phyloP scores from a whole-genome alignment of 257 asterid species.

The Leptodermis oblonga region DNA sequence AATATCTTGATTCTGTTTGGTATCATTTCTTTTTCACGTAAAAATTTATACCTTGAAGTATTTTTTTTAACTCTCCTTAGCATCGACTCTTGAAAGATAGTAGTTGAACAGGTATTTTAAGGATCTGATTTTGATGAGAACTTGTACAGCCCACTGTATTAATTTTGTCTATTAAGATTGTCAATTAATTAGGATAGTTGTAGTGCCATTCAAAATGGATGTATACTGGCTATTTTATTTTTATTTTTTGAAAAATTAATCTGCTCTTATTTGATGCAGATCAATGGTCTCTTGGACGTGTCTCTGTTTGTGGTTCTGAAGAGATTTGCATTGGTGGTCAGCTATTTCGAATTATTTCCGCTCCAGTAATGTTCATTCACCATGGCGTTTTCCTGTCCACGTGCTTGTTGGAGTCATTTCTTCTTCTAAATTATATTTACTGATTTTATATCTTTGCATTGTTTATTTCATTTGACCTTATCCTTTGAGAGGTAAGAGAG shows the following conservation, averaged over 20 bases:
- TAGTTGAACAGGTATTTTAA: background rate
- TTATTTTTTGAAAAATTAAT: conserved; percentile 11
- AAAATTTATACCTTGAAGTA: background rate
- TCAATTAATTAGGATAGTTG: background rate
- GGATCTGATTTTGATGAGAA: background rate
- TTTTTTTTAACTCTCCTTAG: background rate
- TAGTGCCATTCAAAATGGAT: background rate
- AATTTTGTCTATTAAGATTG: background rate
- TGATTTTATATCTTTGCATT: background rate
- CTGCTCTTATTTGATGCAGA: conserved; percentile 40
- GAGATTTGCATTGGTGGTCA: conserved; percentile 84
- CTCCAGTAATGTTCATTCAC: conserved; percentile 53
- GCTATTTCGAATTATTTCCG: conserved; percentile 62
- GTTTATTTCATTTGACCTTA: background rate
- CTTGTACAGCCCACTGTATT: background rate
- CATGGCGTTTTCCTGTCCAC: conserved; percentile 3
- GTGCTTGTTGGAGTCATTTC: background rate
- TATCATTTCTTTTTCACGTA: background rate
- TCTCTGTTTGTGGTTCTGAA: conserved; percentile 69
- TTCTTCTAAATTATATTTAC: background rate
- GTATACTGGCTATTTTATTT: background rate
- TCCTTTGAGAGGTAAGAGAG: background rate
- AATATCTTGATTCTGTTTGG: background rate
- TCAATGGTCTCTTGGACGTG: conserved; percentile 73
- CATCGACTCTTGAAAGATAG: conserved; percentile 1